Evolutionary conservation across 305 asterid genomes (phyloP).

Genomic region (Fraxinus angustifolia): DNA sequence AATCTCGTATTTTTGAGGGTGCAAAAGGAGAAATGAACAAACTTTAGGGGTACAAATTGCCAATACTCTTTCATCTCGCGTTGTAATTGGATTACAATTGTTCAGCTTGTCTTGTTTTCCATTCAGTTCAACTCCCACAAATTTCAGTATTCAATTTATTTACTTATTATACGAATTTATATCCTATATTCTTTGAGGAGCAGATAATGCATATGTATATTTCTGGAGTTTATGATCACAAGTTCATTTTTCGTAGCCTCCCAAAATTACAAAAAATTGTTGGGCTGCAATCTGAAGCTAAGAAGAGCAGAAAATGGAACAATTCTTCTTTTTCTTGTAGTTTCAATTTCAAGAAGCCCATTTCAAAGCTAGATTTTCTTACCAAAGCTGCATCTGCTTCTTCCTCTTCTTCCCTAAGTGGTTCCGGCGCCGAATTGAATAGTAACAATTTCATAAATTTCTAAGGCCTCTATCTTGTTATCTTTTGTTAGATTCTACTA

Average conservation of each 20-base stretch:
- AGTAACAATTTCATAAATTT: slow-evolving; percentile 22
- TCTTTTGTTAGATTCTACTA: not conserved
- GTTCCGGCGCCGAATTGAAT: slow-evolving; percentile 30
- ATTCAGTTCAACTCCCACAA: not conserved
- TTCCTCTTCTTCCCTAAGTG: slow-evolving; percentile 38
- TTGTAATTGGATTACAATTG: not conserved
- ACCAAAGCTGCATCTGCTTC: slow-evolving; percentile 37
- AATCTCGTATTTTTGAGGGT: not conserved
- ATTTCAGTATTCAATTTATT: not conserved
- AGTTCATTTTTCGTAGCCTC: not conserved
- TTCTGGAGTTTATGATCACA: slow-evolving; percentile 7
- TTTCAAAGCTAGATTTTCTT: slow-evolving; percentile 17
- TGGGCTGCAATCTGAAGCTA: not conserved
- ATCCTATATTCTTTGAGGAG: not conserved
- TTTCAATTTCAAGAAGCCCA: slow-evolving; percentile 4
- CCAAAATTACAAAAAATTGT: not conserved
- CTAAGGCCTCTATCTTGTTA: not conserved
- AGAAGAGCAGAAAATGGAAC: not conserved
- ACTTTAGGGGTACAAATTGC: not conserved
- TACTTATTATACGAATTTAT: not conserved
- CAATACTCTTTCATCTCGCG: not conserved
- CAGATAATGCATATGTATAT: not conserved
- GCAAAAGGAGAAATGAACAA: not conserved
- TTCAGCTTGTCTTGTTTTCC: not conserved
- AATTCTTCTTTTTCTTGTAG: slow-evolving; percentile 7